Conservation (phyloP, 2,329 filamentous ascomycete genomes). For the Aureobasidium sp. region DNA sequence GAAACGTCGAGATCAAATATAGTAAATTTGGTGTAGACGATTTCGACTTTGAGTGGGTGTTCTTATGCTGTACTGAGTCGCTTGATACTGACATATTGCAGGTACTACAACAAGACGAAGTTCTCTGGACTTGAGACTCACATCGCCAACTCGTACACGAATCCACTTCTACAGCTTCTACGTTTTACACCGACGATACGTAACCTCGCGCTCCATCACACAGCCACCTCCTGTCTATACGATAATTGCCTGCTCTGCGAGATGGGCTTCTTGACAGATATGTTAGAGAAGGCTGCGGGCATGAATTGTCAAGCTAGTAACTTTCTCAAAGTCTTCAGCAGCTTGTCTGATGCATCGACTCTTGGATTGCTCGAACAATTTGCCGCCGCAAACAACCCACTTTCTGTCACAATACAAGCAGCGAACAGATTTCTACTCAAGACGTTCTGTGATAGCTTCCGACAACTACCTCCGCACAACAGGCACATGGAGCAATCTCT, state of each 20-base stretch:
- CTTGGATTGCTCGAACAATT: slow-evolving; percentile 82
- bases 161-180: slow-evolving; percentile 82
- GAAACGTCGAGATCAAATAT: slow-evolving; percentile 95
- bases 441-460: slow-evolving; percentile 63
- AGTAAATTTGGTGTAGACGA: slow-evolving; percentile 99
- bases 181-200: slow-evolving; percentile 83
- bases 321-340: slow-evolving; percentile 80
- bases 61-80: not conserved
- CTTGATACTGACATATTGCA: slow-evolving; percentile 32
- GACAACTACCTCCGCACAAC: slow-evolving; percentile 56
- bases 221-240: slow-evolving; percentile 73
- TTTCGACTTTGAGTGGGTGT: slow-evolving; percentile 81
- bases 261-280: slow-evolving; percentile 91
- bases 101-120: slow-evolving; percentile 88
- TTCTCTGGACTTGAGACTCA: slow-evolving; percentile 94
- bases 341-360: slow-evolving; percentile 68
- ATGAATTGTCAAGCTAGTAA: slow-evolving; percentile 96
- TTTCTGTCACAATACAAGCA: slow-evolving; percentile 77
- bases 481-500: slow-evolving; percentile 65
- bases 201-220: slow-evolving; percentile 82
- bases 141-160: slow-evolving; percentile 94
- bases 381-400: slow-evolving; percentile 56
- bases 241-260: slow-evolving; percentile 88
- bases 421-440: slow-evolving; percentile 81
- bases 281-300: slow-evolving; percentile 92